A percentile compares a stretch with the other conserved stretches of the same genome.
Conservation (phyloP, 352 stramenopile genomes). For the Globisporangium nunn region DNA sequence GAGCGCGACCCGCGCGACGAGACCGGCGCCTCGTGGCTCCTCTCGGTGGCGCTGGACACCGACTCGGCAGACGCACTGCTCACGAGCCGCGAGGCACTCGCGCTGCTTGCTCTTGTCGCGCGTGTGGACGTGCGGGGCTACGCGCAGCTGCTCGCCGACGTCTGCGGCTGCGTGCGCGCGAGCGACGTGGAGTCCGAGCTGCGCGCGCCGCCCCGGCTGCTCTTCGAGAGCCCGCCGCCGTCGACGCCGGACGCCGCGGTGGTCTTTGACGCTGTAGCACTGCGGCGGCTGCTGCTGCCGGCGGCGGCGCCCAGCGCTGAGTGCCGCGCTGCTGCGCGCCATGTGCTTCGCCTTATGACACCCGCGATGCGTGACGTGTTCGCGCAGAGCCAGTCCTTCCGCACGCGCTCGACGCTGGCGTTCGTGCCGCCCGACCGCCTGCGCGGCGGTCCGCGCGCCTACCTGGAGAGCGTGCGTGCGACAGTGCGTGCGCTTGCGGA, state of each 20-base stretch:
- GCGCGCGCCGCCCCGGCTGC: background rate
- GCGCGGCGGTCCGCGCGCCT: background rate
- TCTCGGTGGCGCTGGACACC: background rate
- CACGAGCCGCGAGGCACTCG: slow-evolving; percentile 1
- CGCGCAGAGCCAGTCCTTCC: background rate
- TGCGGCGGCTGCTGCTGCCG: slow-evolving; percentile 1
- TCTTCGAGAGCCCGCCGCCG: slow-evolving; percentile 1
- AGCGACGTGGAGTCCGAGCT: background rate
- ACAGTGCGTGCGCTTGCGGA: background rate
- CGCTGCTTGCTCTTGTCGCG: background rate
- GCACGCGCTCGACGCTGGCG: background rate
- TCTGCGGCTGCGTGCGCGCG: background rate
- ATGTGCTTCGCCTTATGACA: background rate
- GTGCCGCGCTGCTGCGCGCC: background rate
- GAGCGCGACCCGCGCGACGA: background rate
- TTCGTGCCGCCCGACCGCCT: background rate
- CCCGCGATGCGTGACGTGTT: background rate
- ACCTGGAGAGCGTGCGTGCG: background rate
- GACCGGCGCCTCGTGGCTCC: background rate
- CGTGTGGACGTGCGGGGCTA: background rate
- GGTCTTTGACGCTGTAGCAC: background rate
- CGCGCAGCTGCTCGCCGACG: background rate
- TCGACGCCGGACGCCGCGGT: background rate
- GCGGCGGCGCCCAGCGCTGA: background rate
- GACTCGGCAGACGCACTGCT: background rate